Evolutionary conservation across 2,329 filamentous ascomycete species (phyloP).

Genomic region (Mycosphaerella sp.): DNA sequence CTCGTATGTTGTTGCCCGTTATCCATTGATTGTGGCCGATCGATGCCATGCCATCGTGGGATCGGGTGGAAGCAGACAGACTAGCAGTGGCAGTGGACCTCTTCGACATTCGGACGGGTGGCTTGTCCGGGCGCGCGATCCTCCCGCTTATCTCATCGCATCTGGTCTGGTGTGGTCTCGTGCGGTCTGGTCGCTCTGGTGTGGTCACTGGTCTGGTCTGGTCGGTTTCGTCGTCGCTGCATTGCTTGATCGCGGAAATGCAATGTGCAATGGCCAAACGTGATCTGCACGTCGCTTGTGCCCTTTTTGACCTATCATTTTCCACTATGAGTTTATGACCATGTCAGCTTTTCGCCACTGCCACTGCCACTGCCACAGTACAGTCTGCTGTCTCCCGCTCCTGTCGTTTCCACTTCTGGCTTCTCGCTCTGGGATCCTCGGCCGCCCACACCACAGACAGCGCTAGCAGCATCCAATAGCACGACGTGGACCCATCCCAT

Average conservation of each 20-base stretch:
- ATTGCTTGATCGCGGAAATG: constrained; percentile 2
- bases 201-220: no score
- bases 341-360: background rate
- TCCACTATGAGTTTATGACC: no score
- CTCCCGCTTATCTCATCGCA: constrained; percentile 2
- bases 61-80: no score
- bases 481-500: background rate
- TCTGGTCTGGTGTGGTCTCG: no score
- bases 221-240: constrained; percentile 3
- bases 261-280: no score
- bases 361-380: background rate
- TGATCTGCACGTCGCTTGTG: constrained; percentile 6
- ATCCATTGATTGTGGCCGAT: no score
- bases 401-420: background rate
- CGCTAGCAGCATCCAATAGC: background rate
- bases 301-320: background rate
- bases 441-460: background rate
- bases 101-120: background rate
- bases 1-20: no score
- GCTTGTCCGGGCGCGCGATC: constrained; percentile 1
- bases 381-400: background rate
- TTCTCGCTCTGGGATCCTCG: background rate
- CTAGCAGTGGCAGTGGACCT: background rate
- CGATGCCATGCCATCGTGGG: background rate
- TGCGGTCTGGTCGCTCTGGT: no score